Evolutionary conservation across 176 grass and related monocot genomes (phyloP), one percentile per base, ranked within the genome.

Genomic region (Carex scoparia): DNA sequence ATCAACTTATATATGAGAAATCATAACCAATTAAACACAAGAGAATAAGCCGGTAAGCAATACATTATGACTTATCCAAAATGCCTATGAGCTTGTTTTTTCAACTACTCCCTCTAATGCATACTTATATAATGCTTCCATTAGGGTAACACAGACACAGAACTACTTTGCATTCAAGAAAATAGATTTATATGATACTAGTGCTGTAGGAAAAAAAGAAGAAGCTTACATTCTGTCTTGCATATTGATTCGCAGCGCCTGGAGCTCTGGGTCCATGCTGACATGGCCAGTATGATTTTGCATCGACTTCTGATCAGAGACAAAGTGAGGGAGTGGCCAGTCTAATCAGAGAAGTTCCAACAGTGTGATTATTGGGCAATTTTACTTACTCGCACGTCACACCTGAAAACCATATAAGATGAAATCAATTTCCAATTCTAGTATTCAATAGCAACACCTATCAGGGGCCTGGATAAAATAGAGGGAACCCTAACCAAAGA

Each of bases 221-320:
- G 48, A 85, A 63, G 9, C 87, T 89, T 90, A 98, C 95, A 98
- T 95, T 82, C 79, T 90, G 0, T 87, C 18, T 2, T 85, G 91
- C 93, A 98, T 91, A 35, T 0, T 15, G 35, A 1, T 49, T 18
- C 95, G 93, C 37, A 86, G 0, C 0, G 33, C 14, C 1, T 81
- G 35, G 75, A 95, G 88, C 2, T 98, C 86, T 13, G 65, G 8
- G 16, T 98, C 95, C 1, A 67, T 77, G 30, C 30, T 85, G 0
- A 42, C 37, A 4, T 91, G 44, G 31, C 86, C 80, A 4, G 48
- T 79, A 10, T 65, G 77, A 61, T 88, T 84, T 59, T 87, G 91
- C 89, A 90, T 88, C 73, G 48, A 48, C 7, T 48, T 48, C 44
- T 48, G 44, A 48, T 48, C 44, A 48, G 44, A 51, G 54, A 57